A percentile compares a stretch with the other conserved stretches of the same genome.
Conservation (phyloP, 306 rosid species). For the Glycine latifolia region DNA sequence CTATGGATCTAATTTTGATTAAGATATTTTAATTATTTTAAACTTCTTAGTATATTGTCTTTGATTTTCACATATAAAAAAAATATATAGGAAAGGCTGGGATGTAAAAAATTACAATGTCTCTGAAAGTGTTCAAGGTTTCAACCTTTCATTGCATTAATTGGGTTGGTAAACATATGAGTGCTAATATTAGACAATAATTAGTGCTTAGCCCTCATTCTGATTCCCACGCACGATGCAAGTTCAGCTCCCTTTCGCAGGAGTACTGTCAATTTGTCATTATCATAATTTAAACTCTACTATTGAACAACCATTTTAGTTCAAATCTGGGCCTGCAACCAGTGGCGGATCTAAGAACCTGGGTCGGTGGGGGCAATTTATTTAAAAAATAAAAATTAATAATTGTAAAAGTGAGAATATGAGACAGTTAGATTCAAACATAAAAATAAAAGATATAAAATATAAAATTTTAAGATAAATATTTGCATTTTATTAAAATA, state of each 20-base stretch:
- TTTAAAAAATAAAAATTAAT: too few species aligned
- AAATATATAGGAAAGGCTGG: neutral
- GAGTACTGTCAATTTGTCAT: neutral
- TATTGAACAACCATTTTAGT: neutral
- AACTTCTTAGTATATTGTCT: too few species aligned
- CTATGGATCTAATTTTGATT: too few species aligned
- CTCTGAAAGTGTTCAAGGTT: neutral
- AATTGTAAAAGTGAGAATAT: too few species aligned
- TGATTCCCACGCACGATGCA: neutral
- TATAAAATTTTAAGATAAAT: too few species aligned
- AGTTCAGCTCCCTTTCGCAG: neutral
- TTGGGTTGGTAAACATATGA: neutral
- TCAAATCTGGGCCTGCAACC: neutral
- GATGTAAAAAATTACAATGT: neutral
- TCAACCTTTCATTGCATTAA: neutral
- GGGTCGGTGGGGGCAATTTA: too few species aligned
- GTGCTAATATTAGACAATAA: neutral
- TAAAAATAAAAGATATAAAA: too few species aligned
- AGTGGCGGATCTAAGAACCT: too few species aligned
- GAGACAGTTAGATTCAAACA: too few species aligned
- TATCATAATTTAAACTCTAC: neutral
- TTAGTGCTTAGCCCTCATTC: neutral
- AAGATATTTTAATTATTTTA: too few species aligned
- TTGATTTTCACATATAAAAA: too few species aligned
- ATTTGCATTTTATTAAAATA: too few species aligned